Conservation (phyloP, 2,329 filamentous ascomycete species). For the Colletotrichum tabaci region DNA sequence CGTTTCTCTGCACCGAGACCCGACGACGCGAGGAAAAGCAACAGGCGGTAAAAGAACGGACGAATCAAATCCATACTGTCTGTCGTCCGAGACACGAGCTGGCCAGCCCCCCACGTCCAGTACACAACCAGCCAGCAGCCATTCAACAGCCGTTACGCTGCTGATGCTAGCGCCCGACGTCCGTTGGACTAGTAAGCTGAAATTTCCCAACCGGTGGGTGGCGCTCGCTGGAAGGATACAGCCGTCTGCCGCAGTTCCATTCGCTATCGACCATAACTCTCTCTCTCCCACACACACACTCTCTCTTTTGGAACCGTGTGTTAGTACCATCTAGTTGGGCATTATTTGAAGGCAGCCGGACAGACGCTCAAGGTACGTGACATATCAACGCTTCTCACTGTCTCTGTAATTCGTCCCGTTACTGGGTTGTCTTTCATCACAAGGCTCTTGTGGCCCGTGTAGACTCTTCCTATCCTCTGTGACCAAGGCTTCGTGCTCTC, state of each 20-base stretch:
- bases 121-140: conserved; percentile 35
- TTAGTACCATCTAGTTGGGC: conserved; percentile 11
- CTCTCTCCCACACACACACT: too few species aligned
- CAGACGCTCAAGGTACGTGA: conserved; percentile 22
- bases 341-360: conserved; percentile 24
- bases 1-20: conserved; percentile 6
- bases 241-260: conserved; percentile 39
- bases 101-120: conserved; percentile 33
- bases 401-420: not conserved
- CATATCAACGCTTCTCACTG: conserved; percentile 6
- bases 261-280: conserved; percentile 34
- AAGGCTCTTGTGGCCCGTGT: not conserved
- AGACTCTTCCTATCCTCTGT: conserved; percentile 2
- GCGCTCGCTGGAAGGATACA: conserved; percentile 35
- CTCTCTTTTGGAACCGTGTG: conserved; percentile 8
- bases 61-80: conserved; percentile 22
- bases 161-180: conserved; percentile 24
- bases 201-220: conserved; percentile 29
- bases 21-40: conserved; percentile 6
- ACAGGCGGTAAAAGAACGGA: conserved; percentile 31
- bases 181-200: conserved; percentile 33
- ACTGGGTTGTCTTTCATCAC: too few species aligned
- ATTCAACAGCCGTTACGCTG: conserved; percentile 25
- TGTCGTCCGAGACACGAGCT: conserved; percentile 38
- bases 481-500: not conserved